phyloP scores from a whole-genome alignment of 75 land plant species.

The Cryptomeria japonica region DNA sequence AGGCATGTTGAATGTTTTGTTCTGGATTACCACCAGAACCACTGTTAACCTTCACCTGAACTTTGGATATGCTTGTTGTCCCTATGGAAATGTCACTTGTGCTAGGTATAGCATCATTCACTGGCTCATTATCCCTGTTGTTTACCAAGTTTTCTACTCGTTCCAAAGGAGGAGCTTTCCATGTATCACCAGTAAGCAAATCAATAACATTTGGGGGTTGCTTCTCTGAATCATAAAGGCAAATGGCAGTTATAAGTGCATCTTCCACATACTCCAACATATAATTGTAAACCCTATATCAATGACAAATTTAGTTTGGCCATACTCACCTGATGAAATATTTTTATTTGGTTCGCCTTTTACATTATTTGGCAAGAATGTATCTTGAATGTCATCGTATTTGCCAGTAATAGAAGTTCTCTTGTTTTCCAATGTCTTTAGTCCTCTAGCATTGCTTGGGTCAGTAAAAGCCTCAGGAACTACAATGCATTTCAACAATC shows the following conservation, averaged over 20 bases:
- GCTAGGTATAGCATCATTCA: background rate
- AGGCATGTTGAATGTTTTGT: background rate
- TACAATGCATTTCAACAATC: background rate
- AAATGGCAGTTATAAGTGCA: conserved; percentile 1
- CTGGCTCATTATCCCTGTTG: background rate
- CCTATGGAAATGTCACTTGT: background rate
- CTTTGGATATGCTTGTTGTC: background rate
- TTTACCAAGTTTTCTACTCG: background rate
- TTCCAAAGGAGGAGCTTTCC: conserved; percentile 7
- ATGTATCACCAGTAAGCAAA: conserved; percentile 23
- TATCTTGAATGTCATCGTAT: background rate
- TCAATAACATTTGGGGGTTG: conserved; percentile 13
- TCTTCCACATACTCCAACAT: conserved; percentile 7
- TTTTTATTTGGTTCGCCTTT: conserved; percentile 16
- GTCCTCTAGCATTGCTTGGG: conserved; percentile 1
- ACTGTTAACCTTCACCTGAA: background rate
- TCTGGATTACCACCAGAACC: background rate
- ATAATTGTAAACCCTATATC: conserved; percentile 14
- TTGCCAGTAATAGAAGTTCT: background rate
- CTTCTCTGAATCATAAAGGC: background rate
- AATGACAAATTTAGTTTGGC: conserved; percentile 18
- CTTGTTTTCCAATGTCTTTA: conserved; percentile 3
- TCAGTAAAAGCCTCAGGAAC: background rate
- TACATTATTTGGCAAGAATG: background rate
- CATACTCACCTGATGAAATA: conserved; percentile 20